phyloP scores from a whole-genome alignment of 768 basidiomycete genomes.

The Pholiota conissans region DNA sequence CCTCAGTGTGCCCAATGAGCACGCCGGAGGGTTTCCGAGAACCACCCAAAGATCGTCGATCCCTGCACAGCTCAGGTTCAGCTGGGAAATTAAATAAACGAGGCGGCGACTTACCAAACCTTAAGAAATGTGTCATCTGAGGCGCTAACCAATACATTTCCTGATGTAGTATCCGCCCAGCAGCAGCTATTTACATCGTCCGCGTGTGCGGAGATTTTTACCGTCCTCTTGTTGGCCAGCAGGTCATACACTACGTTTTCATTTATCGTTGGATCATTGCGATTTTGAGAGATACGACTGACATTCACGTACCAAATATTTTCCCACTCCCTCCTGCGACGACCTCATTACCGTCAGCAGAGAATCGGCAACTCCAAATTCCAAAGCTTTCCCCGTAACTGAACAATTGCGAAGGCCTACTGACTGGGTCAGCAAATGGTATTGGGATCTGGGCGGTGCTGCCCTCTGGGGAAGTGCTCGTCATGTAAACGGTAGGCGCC shows the following conservation, averaged over 20 bases:
- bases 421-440: slow-evolving; percentile 49
- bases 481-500: slow-evolving; percentile 76
- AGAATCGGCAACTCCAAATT: slow-evolving; percentile 95
- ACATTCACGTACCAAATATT: slow-evolving; percentile 53
- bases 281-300: neutral
- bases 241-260: slow-evolving; percentile 81
- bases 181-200: slow-evolving; percentile 96
- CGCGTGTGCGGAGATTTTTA: slow-evolving; percentile 83
- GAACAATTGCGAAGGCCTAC: slow-evolving; percentile 32
- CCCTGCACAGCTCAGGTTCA: slow-evolving; percentile 35
- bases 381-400: slow-evolving; percentile 54
- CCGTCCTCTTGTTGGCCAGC: slow-evolving; percentile 70
- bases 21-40: slow-evolving; percentile 86
- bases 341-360: slow-evolving; percentile 93
- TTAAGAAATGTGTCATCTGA: slow-evolving; percentile 95
- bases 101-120: slow-evolving; percentile 71
- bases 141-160: slow-evolving; percentile 92
- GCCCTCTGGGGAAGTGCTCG: slow-evolving; percentile 60
- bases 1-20: slow-evolving; percentile 93
- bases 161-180: slow-evolving; percentile 92
- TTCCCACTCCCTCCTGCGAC: slow-evolving; percentile 89
- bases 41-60: slow-evolving; percentile 52
- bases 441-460: slow-evolving; percentile 64
- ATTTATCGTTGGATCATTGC: neutral
- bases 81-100: slow-evolving; percentile 47